These are phyloP conservation scores for Haematococcus lacustris DNA, from an alignment of 139 green algal species.

Conservation along the genomic window DNA sequence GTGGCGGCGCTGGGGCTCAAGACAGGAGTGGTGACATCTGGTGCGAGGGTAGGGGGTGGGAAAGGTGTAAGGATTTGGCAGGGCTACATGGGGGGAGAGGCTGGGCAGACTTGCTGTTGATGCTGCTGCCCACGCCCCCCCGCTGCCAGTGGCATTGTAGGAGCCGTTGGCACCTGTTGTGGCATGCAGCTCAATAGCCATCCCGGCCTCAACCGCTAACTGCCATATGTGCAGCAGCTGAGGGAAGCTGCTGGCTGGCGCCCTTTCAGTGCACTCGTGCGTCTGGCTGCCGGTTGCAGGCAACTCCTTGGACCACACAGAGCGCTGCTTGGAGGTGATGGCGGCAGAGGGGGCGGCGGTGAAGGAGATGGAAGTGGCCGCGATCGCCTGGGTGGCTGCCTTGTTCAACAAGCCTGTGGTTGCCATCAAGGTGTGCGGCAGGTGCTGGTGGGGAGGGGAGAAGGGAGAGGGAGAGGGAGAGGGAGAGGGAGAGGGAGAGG, in stretches of 20 bases:
- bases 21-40: conserved; percentile 41
- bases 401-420: conserved; percentile 65
- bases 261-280: not conserved
- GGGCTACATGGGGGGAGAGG: too few relatives aligned
- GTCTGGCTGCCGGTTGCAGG: conserved; percentile 40
- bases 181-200: too few relatives aligned
- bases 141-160: too few relatives aligned
- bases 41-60: too few relatives aligned
- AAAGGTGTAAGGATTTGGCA: too few relatives aligned
- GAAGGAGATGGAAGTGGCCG: conserved; percentile 96
- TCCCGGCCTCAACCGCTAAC: too few relatives aligned
- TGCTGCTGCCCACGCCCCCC: too few relatives aligned
- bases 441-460: not conserved
- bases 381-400: conserved; percentile 63
- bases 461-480: not conserved
- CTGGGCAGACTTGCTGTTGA: too few relatives aligned
- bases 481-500: not conserved
- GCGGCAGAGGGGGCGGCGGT: conserved; percentile 52
- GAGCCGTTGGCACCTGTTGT: too few relatives aligned
- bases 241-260: too few relatives aligned
- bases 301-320: conserved; percentile 84
- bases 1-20: conserved; percentile 59
- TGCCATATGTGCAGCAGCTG: too few relatives aligned
- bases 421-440: conserved; percentile 12
- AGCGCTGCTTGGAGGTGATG: conserved; percentile 79